Evolutionary conservation across 2,329 filamentous ascomycete genomes (phyloP).

Genomic region (Nakataea oryzae): DNA sequence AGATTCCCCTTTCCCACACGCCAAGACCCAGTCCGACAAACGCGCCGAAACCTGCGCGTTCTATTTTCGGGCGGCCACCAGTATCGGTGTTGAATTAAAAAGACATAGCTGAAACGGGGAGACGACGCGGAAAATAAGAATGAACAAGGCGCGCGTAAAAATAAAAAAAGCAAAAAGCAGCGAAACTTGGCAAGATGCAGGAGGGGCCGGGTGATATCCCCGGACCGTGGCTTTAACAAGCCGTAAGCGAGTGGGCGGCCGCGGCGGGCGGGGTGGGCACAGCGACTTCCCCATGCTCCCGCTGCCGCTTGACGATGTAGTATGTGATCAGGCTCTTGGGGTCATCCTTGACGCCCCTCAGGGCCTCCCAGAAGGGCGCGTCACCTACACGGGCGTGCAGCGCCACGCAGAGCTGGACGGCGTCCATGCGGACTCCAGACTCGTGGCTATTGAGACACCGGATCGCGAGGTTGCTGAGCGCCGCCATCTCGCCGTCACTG

Average conservation of each 20-base stretch:
- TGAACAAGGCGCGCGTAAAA: neutral
- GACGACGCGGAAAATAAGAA: neutral
- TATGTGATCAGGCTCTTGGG: constrained; percentile 71
- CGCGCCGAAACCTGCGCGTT: neutral
- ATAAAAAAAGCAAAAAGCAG: too few relatives aligned
- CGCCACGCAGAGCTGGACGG: constrained; percentile 69
- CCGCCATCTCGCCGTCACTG: constrained; percentile 37
- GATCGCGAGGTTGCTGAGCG: constrained; percentile 39
- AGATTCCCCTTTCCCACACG: neutral
- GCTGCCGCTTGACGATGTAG: constrained; percentile 64
- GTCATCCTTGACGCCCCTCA: constrained; percentile 57
- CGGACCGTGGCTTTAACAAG: neutral
- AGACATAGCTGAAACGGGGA: neutral
- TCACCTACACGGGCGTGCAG: constrained; percentile 55
- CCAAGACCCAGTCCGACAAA: neutral
- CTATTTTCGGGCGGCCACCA: neutral
- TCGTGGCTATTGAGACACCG: constrained; percentile 50
- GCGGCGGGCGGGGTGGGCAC: too few relatives aligned
- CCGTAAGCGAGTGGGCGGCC: neutral
- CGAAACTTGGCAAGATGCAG: neutral
- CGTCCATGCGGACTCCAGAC: constrained; percentile 59
- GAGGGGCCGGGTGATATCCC: neutral
- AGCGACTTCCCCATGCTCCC: constrained; percentile 26
- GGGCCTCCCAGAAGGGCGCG: constrained; percentile 53
- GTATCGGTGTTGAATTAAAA: neutral